Evolutionary conservation across 768 basidiomycete genomes (phyloP).

Genomic region (Panaeolus papilionaceus): DNA sequence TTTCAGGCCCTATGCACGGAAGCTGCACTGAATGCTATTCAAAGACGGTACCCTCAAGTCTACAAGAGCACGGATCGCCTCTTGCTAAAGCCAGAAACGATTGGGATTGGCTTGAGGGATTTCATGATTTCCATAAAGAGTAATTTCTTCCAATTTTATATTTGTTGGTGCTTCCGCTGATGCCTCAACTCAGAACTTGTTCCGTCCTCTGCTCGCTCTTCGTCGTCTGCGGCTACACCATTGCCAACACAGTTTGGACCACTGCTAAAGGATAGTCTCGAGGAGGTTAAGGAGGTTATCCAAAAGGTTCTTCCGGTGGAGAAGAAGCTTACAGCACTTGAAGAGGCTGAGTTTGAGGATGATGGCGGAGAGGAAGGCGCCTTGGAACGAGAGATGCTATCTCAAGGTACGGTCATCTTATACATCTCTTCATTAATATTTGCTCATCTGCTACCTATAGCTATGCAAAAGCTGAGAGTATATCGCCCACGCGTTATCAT

Average conservation of each 20-base stretch:
- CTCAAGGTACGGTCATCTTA: conserved; percentile 68
- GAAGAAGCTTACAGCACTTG: conserved; percentile 84
- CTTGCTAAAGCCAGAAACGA: conserved; percentile 83
- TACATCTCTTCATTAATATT: conserved; percentile 7
- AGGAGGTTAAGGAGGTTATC: conserved; percentile 76
- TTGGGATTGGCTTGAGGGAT: conserved; percentile 84
- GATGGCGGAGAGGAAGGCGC: conserved; percentile 76
- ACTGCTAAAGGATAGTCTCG: conserved; percentile 70
- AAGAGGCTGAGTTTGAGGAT: conserved; percentile 96
- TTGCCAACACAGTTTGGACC: conserved; percentile 87
- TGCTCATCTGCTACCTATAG: conserved; percentile 43
- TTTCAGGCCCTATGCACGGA: conserved; percentile 91
- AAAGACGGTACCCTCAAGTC: conserved; percentile 95
- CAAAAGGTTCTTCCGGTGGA: conserved; percentile 76
- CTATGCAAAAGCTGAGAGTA: conserved; percentile 89
- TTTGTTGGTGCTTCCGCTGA: conserved; percentile 3
- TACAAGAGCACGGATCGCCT: conserved; percentile 91
- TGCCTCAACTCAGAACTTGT: conserved; percentile 73
- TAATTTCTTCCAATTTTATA: conserved; percentile 44
- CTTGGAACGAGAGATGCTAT: conserved; percentile 85
- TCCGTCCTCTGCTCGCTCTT: conserved; percentile 92
- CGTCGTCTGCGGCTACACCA: conserved; percentile 83
- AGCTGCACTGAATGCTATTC: conserved; percentile 95
- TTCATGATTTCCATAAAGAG: conserved; percentile 99
- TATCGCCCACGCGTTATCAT: conserved; percentile 89